These are phyloP conservation scores for Sphagnum fallax DNA, from an alignment of 228 moss, liverwort and hornwort genomes.

Conservation along the genomic window DNA sequence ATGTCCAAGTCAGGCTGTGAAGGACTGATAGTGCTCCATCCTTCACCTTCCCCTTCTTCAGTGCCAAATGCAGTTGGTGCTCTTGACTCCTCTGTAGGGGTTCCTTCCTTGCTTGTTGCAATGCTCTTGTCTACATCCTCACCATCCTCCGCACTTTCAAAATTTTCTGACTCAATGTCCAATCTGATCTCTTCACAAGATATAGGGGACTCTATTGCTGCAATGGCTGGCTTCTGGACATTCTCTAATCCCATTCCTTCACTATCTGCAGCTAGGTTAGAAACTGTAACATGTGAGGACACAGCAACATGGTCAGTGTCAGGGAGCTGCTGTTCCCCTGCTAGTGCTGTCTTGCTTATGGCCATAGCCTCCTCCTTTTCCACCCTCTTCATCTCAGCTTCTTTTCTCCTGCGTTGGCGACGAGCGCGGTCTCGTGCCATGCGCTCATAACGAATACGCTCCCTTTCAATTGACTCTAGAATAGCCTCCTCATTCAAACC, in stretches of 20 bases:
- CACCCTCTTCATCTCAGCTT: slow-evolving; percentile 64
- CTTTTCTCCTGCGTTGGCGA: slow-evolving; percentile 73
- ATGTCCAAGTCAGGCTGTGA: slow-evolving; percentile 81
- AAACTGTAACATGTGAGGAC: not conserved
- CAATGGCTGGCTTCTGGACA: not conserved
- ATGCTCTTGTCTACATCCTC: slow-evolving; percentile 25
- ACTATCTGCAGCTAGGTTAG: not conserved
- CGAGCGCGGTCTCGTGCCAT: slow-evolving; percentile 57
- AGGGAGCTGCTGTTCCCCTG: not conserved
- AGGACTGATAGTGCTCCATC: slow-evolving; percentile 87
- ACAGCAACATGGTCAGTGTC: not conserved
- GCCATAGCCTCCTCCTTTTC: slow-evolving; percentile 7
- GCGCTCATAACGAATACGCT: slow-evolving; percentile 79
- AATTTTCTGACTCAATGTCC: slow-evolving; percentile 35
- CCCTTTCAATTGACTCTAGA: slow-evolving; percentile 72
- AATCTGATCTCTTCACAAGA: slow-evolving; percentile 15
- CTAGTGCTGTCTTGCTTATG: not conserved
- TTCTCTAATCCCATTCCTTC: not conserved
- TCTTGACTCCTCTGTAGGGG: not conserved
- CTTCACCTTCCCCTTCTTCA: slow-evolving; percentile 62
- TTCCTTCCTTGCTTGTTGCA: slow-evolving; percentile 30
- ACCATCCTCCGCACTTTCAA: slow-evolving; percentile 54
- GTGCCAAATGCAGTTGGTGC: not conserved
- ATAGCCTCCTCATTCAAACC: slow-evolving; percentile 51
- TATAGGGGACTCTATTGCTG: not conserved